These are phyloP conservation scores for Pseudopyrenochaeta lycopersici DNA, from an alignment of 2,329 filamentous ascomycete genomes.

Conservation along the genomic window DNA sequence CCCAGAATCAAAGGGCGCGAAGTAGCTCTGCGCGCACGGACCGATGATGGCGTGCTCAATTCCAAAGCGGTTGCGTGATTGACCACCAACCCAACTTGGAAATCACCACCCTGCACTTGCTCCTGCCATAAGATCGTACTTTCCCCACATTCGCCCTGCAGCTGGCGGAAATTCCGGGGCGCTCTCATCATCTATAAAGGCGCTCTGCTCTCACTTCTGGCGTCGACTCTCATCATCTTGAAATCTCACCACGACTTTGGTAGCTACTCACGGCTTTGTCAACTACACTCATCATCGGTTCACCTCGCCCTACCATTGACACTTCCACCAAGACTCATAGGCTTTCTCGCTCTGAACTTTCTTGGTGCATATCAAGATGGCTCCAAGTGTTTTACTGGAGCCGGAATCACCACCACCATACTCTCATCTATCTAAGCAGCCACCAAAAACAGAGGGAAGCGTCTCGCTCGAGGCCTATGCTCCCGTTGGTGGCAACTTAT, in stretches of 20 bases:
- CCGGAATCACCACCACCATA: constrained; percentile 31
- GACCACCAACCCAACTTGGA: constrained; percentile 1
- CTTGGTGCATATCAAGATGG: constrained; percentile 27
- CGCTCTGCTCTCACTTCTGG: constrained; percentile 13
- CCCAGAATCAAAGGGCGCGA: not conserved
- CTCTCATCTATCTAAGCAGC: constrained; percentile 24
- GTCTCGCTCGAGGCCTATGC: constrained; percentile 34
- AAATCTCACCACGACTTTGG: not conserved
- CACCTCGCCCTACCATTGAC: not conserved
- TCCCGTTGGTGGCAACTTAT: constrained; percentile 23
- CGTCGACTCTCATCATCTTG: not conserved
- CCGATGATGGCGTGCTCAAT: too few relatives aligned
- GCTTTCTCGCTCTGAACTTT: not conserved
- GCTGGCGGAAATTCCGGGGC: constrained; percentile 10
- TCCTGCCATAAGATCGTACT: constrained; percentile 11
- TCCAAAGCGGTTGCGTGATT: constrained; percentile 14
- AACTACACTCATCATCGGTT: not conserved
- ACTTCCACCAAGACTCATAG: not conserved
- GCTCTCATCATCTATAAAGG: constrained; percentile 24
- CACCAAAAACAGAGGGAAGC: constrained; percentile 22
- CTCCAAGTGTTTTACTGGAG: constrained; percentile 40
- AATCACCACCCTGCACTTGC: constrained; percentile 12
- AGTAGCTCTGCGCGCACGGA: constrained; percentile 1
- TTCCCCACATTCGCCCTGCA: constrained; percentile 32
- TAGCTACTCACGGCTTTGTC: constrained; percentile 9